Evolutionary conservation across 2,329 filamentous ascomycete genomes (phyloP).

Genomic region (Fusarium sp.): DNA sequence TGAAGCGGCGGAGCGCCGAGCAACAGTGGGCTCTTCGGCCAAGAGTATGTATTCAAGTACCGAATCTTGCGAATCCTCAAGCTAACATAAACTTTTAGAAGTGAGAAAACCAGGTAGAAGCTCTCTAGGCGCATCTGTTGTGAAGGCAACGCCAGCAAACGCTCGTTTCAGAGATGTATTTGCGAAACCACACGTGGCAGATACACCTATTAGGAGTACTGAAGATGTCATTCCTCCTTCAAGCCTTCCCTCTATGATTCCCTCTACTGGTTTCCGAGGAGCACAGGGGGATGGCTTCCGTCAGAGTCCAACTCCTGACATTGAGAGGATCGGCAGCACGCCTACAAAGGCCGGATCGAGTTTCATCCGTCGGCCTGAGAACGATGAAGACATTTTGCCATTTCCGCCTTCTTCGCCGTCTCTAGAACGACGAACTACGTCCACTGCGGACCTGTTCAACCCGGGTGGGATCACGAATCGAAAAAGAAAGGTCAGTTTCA

Average conservation of each 20-base stretch:
- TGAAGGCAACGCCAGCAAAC: slow-evolving; percentile 69
- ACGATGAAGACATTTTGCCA: slow-evolving; percentile 42
- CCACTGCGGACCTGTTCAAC: slow-evolving; percentile 25
- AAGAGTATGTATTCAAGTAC: slow-evolving; percentile 58
- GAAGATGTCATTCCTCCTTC: slow-evolving; percentile 53
- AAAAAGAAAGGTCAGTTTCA: slow-evolving; percentile 34
- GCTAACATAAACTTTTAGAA: slow-evolving; percentile 57
- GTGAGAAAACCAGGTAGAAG: slow-evolving; percentile 62
- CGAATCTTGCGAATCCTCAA: neutral
- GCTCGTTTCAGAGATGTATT: slow-evolving; percentile 66
- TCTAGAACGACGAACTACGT: slow-evolving; percentile 41
- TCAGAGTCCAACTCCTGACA: slow-evolving; percentile 46
- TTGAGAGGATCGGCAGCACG: slow-evolving; percentile 48
- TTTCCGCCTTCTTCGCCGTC: slow-evolving; percentile 54
- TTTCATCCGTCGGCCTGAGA: slow-evolving; percentile 47
- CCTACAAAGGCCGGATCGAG: slow-evolving; percentile 45
- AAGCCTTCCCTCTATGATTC: slow-evolving; percentile 54
- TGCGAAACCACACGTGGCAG: slow-evolving; percentile 46
- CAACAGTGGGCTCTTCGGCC: slow-evolving; percentile 57
- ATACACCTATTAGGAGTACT: slow-evolving; percentile 37
- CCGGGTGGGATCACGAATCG: slow-evolving; percentile 27
- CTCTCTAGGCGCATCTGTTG: slow-evolving; percentile 54
- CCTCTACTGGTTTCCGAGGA: slow-evolving; percentile 55
- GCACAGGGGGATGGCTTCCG: slow-evolving; percentile 49
- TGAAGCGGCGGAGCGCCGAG: slow-evolving; percentile 74